These are phyloP conservation scores for Eucalyptus cloeziana DNA, from an alignment of 345 rosid species.

Conservation along the genomic window DNA sequence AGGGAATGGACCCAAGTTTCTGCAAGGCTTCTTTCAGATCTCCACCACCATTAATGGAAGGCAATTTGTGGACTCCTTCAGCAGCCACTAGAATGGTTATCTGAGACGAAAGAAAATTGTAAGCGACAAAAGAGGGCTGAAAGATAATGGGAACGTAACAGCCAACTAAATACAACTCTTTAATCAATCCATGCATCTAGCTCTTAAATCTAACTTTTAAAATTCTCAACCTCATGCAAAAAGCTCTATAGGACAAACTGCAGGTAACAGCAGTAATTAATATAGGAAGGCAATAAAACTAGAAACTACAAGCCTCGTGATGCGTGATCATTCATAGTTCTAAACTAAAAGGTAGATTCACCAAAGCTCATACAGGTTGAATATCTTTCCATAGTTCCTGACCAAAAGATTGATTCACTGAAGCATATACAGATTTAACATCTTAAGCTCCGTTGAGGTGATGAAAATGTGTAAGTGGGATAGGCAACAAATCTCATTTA, in stretches of 20 bases:
- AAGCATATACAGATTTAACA: not conserved
- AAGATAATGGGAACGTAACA: not conserved
- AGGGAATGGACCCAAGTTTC: conserved; percentile 66
- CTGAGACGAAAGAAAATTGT: conserved; percentile 12
- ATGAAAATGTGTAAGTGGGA: not conserved
- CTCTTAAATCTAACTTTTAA: not conserved
- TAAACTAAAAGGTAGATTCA: not conserved
- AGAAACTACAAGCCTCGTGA: not conserved
- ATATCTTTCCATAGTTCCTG: not conserved
- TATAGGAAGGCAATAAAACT: not conserved
- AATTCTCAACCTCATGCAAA: not conserved
- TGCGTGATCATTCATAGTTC: not conserved
- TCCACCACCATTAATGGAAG: conserved; percentile 44
- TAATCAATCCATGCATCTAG: not conserved
- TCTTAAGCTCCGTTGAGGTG: not conserved
- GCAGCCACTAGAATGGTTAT: conserved; percentile 90
- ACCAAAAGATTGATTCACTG: not conserved
- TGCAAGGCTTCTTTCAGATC: conserved; percentile 83
- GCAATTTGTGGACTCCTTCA: conserved; percentile 74
- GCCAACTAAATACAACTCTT: not conserved
- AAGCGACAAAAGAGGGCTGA: not conserved
- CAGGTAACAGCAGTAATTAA: not conserved
- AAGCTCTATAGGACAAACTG: not conserved
- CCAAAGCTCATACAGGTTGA: not conserved
- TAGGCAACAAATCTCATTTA: not conserved